A percentile compares a stretch with the other conserved stretches of the same genome.
Conservation (phyloP, 2,329 filamentous ascomycete genomes). For the Clonostachys rhizophaga region DNA sequence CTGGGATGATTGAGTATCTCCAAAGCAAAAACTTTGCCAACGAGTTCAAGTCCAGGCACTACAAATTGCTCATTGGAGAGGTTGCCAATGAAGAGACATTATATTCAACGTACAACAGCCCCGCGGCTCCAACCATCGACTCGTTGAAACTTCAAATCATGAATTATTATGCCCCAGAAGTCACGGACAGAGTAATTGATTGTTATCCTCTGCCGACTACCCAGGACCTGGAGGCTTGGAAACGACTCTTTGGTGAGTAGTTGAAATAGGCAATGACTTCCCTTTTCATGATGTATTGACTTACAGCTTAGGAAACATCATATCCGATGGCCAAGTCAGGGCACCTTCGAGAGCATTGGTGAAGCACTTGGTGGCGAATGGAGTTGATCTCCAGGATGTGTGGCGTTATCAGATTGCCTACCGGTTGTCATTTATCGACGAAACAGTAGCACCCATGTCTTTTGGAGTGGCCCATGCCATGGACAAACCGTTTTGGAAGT, state of each 20-base stretch:
- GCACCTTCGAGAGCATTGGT: conserved; percentile 25
- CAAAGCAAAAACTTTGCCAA: conserved; percentile 25
- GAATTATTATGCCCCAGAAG: conserved; percentile 35
- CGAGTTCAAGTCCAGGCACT: conserved; percentile 23
- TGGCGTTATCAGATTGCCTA: conserved; percentile 37
- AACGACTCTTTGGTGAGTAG: conserved; percentile 24
- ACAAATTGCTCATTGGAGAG: conserved; percentile 34
- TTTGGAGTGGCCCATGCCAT: conserved; percentile 30
- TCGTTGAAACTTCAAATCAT: conserved; percentile 27
- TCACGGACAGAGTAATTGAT: conserved; percentile 24
- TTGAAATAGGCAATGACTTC: no score
- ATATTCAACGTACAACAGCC: conserved; percentile 32
- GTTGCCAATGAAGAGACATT: conserved; percentile 36
- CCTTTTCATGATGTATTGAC: no score
- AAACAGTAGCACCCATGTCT: conserved; percentile 25
- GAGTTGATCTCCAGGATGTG: conserved; percentile 22
- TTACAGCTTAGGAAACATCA: conserved; percentile 15
- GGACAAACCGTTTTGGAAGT: conserved; percentile 38
- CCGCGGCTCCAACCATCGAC: conserved; percentile 18
- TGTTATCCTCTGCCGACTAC: conserved; percentile 25
- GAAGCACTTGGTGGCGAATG: conserved; percentile 19
- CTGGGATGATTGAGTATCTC: conserved; percentile 29
- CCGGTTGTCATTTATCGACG: conserved; percentile 32
- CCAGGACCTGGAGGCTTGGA: conserved; percentile 24
- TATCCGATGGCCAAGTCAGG: conserved; percentile 31